Percentiles rank a stretch among this genome's conserved stretches.
phyloP scores from a whole-genome alignment of 768 basidiomycete genomes.

The Hygrophorus pudorinus region DNA sequence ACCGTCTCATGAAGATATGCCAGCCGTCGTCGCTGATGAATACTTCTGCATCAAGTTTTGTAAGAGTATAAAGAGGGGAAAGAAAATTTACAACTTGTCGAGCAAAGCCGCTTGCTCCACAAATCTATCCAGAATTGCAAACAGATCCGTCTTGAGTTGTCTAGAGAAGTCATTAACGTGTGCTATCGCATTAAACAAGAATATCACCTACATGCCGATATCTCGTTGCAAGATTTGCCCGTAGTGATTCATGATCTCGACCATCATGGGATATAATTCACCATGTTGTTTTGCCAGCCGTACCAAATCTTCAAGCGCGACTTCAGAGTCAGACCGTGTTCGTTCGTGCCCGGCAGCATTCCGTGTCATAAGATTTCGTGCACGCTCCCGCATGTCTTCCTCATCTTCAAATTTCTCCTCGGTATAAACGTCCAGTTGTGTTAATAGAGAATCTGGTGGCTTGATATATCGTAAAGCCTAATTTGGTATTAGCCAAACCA shows the following conservation, averaged over 20 bases:
- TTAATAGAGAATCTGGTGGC: constrained; percentile 71
- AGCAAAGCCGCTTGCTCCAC: constrained; percentile 49
- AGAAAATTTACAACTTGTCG: constrained; percentile 48
- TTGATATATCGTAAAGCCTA: constrained; percentile 68
- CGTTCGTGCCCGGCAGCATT: constrained; percentile 21
- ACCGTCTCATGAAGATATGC: constrained; percentile 49
- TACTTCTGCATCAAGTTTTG: constrained; percentile 11
- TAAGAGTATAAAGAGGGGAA: background rate
- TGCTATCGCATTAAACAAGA: background rate
- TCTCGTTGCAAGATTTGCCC: constrained; percentile 47
- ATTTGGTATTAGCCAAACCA: background rate
- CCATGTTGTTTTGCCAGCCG: constrained; percentile 49
- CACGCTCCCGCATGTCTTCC: constrained; percentile 67
- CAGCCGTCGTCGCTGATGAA: constrained; percentile 53
- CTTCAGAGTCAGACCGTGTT: constrained; percentile 38
- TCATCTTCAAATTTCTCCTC: constrained; percentile 91
- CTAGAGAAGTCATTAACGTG: constrained; percentile 22
- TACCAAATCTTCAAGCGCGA: constrained; percentile 51
- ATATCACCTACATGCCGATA: constrained; percentile 44
- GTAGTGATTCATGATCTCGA: constrained; percentile 51
- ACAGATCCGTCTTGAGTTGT: constrained; percentile 48
- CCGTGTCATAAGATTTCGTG: constrained; percentile 24
- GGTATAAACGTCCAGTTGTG: constrained; percentile 69
- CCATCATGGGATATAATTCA: constrained; percentile 51
- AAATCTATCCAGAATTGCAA: constrained; percentile 55